phyloP scores from a whole-genome alignment of 1,284 basidiomycete genomes.

The Neotropicomus parvogracilis region DNA sequence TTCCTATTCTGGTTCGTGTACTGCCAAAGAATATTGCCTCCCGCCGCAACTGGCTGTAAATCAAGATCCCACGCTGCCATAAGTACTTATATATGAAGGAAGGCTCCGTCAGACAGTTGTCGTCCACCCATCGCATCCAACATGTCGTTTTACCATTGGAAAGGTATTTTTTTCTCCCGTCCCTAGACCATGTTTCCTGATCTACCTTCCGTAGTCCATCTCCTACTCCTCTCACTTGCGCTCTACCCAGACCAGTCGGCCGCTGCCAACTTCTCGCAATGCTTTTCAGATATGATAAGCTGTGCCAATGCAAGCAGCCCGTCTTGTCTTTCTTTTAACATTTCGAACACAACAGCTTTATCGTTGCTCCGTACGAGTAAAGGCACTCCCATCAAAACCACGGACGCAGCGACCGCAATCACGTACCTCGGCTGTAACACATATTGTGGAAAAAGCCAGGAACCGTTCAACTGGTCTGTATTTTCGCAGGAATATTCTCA shows the following conservation, averaged over 20 bases:
- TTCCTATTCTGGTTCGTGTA: too few species aligned
- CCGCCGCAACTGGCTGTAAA: too few species aligned
- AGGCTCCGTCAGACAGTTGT: too few species aligned
- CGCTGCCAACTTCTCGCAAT: slow-evolving; percentile 11
- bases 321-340: slow-evolving; percentile 8
- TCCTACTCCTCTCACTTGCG: slow-evolving; percentile 1
- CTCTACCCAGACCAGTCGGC: neutral
- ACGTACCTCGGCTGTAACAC: slow-evolving; percentile 30
- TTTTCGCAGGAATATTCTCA: slow-evolving; percentile 41
- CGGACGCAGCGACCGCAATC: slow-evolving; percentile 10
- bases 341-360: slow-evolving; percentile 16
- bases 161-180: slow-evolving; percentile 8
- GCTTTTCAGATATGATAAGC: slow-evolving; percentile 5
- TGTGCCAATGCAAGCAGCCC: slow-evolving; percentile 10
- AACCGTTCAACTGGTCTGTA: slow-evolving; percentile 35
- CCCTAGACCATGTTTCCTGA: slow-evolving; percentile 2
- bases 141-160: slow-evolving; percentile 7
- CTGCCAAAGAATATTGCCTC: too few species aligned
- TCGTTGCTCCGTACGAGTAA: slow-evolving; percentile 17
- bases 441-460: slow-evolving; percentile 31
- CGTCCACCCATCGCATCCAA: neutral
- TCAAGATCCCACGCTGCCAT: too few species aligned
- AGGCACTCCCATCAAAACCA: neutral
- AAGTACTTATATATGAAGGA: too few species aligned
- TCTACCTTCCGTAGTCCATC: slow-evolving; percentile 1